Conservation (phyloP, 352 stramenopile species). For the Phytophthora citrophthora region DNA sequence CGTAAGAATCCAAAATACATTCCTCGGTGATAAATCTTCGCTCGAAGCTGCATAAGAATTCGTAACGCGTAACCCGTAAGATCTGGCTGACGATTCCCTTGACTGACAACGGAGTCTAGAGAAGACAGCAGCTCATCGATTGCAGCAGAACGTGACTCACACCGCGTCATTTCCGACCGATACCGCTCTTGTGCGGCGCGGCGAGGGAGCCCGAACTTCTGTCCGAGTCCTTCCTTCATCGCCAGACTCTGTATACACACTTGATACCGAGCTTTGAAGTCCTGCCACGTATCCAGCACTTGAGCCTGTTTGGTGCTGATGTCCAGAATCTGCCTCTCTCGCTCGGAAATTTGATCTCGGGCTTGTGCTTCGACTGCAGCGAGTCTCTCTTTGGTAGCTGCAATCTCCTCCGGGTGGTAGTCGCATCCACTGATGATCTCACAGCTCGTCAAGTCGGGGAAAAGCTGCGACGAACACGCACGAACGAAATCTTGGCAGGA, state of each 20-base stretch:
- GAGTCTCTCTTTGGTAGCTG: conserved; percentile 47
- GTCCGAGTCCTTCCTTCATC: conserved; percentile 89
- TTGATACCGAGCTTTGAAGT: conserved; percentile 79
- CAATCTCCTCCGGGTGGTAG: conserved; percentile 84
- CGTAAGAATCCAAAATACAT: conserved; percentile 70
- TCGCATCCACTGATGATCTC: conserved; percentile 81
- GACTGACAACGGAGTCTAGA: conserved; percentile 47
- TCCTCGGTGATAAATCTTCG: conserved; percentile 63
- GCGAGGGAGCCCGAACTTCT: conserved; percentile 89
- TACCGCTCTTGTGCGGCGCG: conserved; percentile 86
- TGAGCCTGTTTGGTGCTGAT: conserved; percentile 40
- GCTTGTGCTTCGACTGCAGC: conserved; percentile 47
- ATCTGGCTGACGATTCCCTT: conserved; percentile 11
- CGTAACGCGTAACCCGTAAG: conserved; percentile 35
- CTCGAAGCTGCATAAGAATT: conserved; percentile 59
- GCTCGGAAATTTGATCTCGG: conserved; percentile 36
- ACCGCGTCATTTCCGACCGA: conserved; percentile 82
- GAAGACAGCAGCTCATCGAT: conserved; percentile 70
- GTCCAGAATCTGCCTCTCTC: conserved; percentile 43
- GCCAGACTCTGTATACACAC: conserved; percentile 79
- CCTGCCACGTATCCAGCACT: conserved; percentile 40
- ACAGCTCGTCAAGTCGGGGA: conserved; percentile 63
- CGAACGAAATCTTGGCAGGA: conserved; percentile 63
- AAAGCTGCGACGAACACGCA: conserved; percentile 58
- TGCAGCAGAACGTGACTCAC: conserved; percentile 65